Evolutionary conservation across 176 grass and related monocot species (phyloP).

Genomic region (Oryza rufipogon): DNA sequence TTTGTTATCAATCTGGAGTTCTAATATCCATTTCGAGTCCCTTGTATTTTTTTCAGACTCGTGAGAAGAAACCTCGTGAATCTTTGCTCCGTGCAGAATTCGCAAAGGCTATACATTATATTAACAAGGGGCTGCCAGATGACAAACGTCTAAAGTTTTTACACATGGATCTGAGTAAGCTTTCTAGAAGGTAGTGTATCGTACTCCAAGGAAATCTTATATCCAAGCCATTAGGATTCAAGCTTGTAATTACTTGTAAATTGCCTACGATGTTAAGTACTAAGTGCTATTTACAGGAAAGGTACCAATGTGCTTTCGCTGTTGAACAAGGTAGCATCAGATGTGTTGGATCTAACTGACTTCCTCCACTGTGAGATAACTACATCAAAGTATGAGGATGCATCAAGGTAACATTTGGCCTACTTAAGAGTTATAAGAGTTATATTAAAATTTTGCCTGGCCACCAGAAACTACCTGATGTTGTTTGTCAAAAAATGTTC

Average conservation of each 20-base stretch:
- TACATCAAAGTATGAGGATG: constrained; percentile 45
- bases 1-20: constrained; percentile 36
- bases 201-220: constrained; percentile 12
- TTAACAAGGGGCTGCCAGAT: constrained; percentile 79
- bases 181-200: constrained; percentile 74
- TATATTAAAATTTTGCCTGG: constrained; percentile 19
- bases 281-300: constrained; percentile 63
- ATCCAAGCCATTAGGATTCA: constrained; percentile 19
- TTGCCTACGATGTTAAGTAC: constrained; percentile 12
- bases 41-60: constrained; percentile 66
- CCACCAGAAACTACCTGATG: not conserved
- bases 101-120: constrained; percentile 82
- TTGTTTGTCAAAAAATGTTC: constrained; percentile 2
- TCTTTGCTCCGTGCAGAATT: constrained; percentile 91
- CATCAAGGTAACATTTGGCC: constrained; percentile 50
- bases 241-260: constrained; percentile 28
- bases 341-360: constrained; percentile 80
- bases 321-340: constrained; percentile 74
- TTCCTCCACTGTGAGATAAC: constrained; percentile 73
- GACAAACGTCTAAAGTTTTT: constrained; percentile 79
- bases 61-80: constrained; percentile 97
- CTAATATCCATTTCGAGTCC: constrained; percentile 36
- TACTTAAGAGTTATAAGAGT: constrained; percentile 14
- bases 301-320: constrained; percentile 64
- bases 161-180: constrained; percentile 98